These are phyloP conservation scores for Spathaspora gorwiae DNA, from an alignment of 805 yeast genomes.

Conservation along the genomic window DNA sequence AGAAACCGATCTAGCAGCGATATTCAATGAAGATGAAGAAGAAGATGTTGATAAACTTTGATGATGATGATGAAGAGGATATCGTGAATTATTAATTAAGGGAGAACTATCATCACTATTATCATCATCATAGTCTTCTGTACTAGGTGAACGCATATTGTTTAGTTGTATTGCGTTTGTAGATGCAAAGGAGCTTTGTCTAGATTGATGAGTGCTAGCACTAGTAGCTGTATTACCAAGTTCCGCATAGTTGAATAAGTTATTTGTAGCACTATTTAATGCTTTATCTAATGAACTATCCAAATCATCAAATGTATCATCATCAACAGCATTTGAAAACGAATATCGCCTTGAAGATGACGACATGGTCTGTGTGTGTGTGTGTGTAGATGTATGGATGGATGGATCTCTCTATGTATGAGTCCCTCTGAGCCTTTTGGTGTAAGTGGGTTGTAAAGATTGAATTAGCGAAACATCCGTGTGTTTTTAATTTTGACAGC, in stretches of 20 bases:
- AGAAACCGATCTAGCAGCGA: slow-evolving; percentile 9
- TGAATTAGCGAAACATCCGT: too few relatives aligned
- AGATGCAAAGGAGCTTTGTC: slow-evolving; percentile 6
- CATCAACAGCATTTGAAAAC: neutral
- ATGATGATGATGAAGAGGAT: slow-evolving; percentile 6
- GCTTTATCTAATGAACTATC: slow-evolving; percentile 67
- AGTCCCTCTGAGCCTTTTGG: too few relatives aligned
- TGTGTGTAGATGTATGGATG: too few relatives aligned
- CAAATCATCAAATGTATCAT: slow-evolving; percentile 52
- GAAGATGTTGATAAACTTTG: slow-evolving; percentile 17
- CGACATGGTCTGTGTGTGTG: neutral
- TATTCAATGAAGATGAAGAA: slow-evolving; percentile 14
- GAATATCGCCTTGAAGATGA: slow-evolving; percentile 6
- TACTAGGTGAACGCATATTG: slow-evolving; percentile 7
- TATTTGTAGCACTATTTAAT: slow-evolving; percentile 45
- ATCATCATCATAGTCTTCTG: slow-evolving; percentile 14
- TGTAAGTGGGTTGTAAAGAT: too few relatives aligned
- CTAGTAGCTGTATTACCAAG: too few relatives aligned
- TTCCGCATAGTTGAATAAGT: slow-evolving; percentile 20
- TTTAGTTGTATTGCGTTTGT: slow-evolving; percentile 27
- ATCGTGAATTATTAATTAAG: slow-evolving; percentile 17
- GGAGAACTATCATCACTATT: slow-evolving; percentile 26
- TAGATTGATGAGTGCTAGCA: slow-evolving; percentile 9
- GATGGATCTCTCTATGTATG: too few relatives aligned
- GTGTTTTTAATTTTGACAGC: too few relatives aligned